Conservation (phyloP, 257 asterid species). For the Verbena officinalis region DNA sequence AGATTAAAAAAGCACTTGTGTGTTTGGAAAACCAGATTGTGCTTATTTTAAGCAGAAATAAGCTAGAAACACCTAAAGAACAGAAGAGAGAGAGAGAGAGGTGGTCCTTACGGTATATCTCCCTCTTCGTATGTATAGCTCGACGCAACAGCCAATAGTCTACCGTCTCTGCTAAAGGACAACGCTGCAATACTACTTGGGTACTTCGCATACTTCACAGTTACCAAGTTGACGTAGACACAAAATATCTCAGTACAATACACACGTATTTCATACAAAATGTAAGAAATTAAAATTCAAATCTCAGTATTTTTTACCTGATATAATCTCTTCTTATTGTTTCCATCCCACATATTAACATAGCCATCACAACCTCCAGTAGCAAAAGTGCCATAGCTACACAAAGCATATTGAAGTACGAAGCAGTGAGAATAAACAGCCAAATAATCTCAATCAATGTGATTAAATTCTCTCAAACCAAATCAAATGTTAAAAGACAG, state of each 20-base stretch:
- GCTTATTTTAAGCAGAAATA: no score
- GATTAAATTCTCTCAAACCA: neutral
- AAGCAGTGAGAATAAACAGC: neutral
- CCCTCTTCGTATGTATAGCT: conserved; percentile 96
- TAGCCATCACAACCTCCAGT: conserved; percentile 96
- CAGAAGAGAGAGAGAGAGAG: conserved; percentile 5
- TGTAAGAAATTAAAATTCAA: conserved; percentile 7
- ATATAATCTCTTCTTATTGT: conserved; percentile 91
- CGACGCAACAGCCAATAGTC: conserved; percentile 85
- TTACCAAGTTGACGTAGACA: conserved; percentile 23
- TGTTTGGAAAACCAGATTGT: no score
- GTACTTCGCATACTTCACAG: conserved; percentile 74
- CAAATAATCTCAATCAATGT: conserved; percentile 1
- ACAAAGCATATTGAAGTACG: conserved; percentile 20
- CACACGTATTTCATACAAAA: conserved; percentile 10
- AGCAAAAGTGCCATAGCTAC: conserved; percentile 89
- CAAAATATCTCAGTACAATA: neutral
- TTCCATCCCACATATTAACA: conserved; percentile 97
- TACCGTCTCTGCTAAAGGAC: conserved; percentile 93
- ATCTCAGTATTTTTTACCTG: conserved; percentile 55
- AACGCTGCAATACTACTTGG: conserved; percentile 82
- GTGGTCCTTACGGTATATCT: conserved; percentile 65
- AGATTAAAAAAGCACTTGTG: no score
- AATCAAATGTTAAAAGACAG: neutral
- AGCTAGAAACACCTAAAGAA: no score